These are phyloP conservation scores for Hyaloperonospora brassicae DNA, from an alignment of 352 stramenopile species.

Conservation along the genomic window DNA sequence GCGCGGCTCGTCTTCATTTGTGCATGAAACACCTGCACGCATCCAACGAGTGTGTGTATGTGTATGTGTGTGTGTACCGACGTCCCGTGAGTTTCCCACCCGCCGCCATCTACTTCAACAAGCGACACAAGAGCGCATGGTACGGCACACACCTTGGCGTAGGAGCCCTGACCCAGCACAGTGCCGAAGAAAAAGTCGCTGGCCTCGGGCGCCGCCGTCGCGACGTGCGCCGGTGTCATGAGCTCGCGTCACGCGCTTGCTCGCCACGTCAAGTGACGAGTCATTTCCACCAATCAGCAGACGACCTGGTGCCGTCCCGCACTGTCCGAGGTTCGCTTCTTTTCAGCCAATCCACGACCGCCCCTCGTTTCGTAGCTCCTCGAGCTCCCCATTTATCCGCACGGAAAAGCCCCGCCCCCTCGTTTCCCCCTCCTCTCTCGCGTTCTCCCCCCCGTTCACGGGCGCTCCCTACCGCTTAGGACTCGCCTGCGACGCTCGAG, in stretches of 20 bases:
- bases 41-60: too few species aligned
- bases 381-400: slow-evolving; percentile 10
- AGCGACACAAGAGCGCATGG: neutral
- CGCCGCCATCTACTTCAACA: neutral
- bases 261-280: slow-evolving; percentile 12
- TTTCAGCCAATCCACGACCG: slow-evolving; percentile 5
- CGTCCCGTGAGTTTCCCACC: neutral
- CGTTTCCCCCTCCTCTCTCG: slow-evolving; percentile 1
- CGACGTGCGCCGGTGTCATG: slow-evolving; percentile 35
- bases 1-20: slow-evolving; percentile 69
- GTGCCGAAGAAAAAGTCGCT: slow-evolving; percentile 84
- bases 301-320: neutral
- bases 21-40: slow-evolving; percentile 72
- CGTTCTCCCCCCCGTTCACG: neutral
- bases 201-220: slow-evolving; percentile 56
- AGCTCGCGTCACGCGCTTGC: neutral
- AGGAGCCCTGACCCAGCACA: slow-evolving; percentile 82
- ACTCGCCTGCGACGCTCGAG: neutral
- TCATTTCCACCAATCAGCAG: slow-evolving; percentile 9
- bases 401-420: slow-evolving; percentile 14
- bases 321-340: neutral
- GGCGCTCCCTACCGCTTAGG: too few species aligned
- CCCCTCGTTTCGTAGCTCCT: slow-evolving; percentile 19
- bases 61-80: too few species aligned
- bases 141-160: slow-evolving; percentile 61